Conservation (phyloP, 202 grass and related monocot species). For the Bolboschoenoplectus hybrid region DNA sequence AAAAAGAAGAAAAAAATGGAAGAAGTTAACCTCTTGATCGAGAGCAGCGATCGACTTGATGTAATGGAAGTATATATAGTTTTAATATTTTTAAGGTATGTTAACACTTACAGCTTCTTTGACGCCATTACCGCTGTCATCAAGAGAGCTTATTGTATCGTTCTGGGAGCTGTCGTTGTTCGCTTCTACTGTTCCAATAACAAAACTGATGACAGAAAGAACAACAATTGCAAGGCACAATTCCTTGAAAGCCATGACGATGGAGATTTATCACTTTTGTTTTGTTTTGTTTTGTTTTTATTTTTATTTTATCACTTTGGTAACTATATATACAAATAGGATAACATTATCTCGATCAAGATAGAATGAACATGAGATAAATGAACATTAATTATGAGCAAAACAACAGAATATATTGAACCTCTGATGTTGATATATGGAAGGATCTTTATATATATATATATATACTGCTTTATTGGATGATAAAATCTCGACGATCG, state of each 20-base stretch:
- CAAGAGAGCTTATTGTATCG: not conserved
- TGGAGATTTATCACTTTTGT: slow-evolving; percentile 1
- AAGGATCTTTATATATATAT: not conserved
- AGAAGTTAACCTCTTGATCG: not conserved
- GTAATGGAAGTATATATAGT: not conserved
- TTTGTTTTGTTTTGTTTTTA: not conserved
- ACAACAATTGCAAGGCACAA: not conserved
- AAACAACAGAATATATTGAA: slow-evolving; percentile 4
- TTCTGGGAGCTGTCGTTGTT: not conserved
- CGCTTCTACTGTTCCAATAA: not conserved
- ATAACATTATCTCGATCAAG: not conserved
- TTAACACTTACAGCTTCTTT: slow-evolving; percentile 1
- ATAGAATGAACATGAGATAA: not conserved
- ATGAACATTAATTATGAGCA: not conserved
- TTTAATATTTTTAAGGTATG: not conserved
- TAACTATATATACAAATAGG: not conserved
- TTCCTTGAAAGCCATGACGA: slow-evolving; percentile 20
- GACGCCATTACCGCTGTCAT: not conserved
- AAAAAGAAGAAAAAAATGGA: not conserved
- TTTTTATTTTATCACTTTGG: not conserved
- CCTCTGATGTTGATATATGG: not conserved
- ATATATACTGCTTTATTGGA: not conserved
- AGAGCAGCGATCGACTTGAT: not conserved
- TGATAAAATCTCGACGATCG: not conserved
- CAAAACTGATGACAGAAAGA: slow-evolving; percentile 2